Evolutionary conservation across 495 filamentous ascomycete genomes (phyloP).

Genomic region (Penicillium verhagenii): DNA sequence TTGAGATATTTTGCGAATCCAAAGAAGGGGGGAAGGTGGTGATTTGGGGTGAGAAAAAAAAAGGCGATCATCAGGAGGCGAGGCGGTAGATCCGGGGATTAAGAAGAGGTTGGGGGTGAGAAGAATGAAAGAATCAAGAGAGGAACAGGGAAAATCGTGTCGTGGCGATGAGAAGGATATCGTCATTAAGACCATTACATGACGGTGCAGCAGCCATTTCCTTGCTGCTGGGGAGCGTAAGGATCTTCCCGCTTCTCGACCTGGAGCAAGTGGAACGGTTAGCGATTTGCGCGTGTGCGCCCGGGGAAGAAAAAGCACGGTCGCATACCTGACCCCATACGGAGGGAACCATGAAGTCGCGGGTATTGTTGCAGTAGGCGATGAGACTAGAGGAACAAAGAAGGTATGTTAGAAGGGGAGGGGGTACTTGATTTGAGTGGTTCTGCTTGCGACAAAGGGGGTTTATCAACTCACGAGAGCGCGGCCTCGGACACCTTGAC

Average conservation of each 20-base stretch:
- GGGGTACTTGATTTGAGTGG: neutral
- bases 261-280: conserved; percentile 37
- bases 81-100: neutral
- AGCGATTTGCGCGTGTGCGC: conserved; percentile 13
- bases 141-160: conserved; percentile 25
- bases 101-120: conserved; percentile 1
- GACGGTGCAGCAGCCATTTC: conserved; percentile 80
- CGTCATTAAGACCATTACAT: conserved; percentile 66
- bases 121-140: conserved; percentile 1
- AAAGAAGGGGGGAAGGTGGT: conserved; percentile 10
- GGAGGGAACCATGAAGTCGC: conserved; percentile 98
- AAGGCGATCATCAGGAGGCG: conserved; percentile 1
- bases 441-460: conserved; percentile 4
- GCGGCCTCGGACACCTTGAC: conserved; percentile 94
- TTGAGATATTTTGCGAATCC: conserved; percentile 12
- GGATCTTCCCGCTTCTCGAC: conserved; percentile 91
- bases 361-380: conserved; percentile 91
- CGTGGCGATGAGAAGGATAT: conserved; percentile 34
- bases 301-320: conserved; percentile 5
- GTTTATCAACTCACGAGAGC: conserved; percentile 70
- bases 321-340: conserved; percentile 85
- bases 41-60: neutral
- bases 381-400: conserved; percentile 67
- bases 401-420: conserved; percentile 17
- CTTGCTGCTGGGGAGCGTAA: conserved; percentile 88